Evolutionary conservation across 495 filamentous ascomycete genomes (phyloP).

Genomic region (Letharia columbiana): DNA sequence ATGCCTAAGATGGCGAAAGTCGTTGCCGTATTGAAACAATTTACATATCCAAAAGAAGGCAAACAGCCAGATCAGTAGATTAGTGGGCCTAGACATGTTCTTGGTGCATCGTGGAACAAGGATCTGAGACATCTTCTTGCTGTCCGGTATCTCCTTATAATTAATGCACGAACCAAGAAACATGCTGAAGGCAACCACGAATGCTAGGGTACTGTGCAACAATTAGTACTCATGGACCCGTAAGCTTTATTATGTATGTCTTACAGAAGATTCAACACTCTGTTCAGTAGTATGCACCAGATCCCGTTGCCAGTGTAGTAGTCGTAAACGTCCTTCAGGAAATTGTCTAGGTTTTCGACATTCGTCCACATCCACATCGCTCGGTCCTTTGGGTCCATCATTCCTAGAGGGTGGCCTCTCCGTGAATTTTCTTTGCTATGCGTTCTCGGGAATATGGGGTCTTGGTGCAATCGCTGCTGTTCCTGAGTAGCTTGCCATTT

Average conservation of each 20-base stretch:
- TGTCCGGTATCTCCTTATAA: slow-evolving; percentile 64
- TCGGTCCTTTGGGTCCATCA: slow-evolving; percentile 63
- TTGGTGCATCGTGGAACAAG: slow-evolving; percentile 73
- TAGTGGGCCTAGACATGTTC: slow-evolving; percentile 75
- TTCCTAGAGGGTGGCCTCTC: slow-evolving; percentile 37
- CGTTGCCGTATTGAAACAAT: slow-evolving; percentile 63
- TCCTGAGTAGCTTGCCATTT: slow-evolving; percentile 61
- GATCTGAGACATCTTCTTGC: slow-evolving; percentile 67
- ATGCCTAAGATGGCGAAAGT: slow-evolving; percentile 62
- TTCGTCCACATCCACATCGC: slow-evolving; percentile 97
- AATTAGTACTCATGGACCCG: slow-evolving; percentile 9
- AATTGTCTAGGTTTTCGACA: slow-evolving; percentile 82
- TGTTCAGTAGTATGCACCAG: slow-evolving; percentile 75
- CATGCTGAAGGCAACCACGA: slow-evolving; percentile 75
- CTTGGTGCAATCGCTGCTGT: slow-evolving; percentile 52
- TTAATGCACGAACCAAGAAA: slow-evolving; percentile 85
- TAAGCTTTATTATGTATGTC: slow-evolving; percentile 26
- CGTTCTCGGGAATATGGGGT: slow-evolving; percentile 23
- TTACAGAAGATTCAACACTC: slow-evolving; percentile 65
- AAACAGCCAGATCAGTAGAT: slow-evolving; percentile 74
- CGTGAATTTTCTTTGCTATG: slow-evolving; percentile 13
- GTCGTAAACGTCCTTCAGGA: slow-evolving; percentile 80
- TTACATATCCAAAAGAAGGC: slow-evolving; percentile 82
- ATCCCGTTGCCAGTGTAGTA: slow-evolving; percentile 83
- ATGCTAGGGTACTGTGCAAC: slow-evolving; percentile 51